These are phyloP conservation scores for Glycyrrhiza uralensis DNA, from an alignment of 306 rosid species.

Conservation along the genomic window DNA sequence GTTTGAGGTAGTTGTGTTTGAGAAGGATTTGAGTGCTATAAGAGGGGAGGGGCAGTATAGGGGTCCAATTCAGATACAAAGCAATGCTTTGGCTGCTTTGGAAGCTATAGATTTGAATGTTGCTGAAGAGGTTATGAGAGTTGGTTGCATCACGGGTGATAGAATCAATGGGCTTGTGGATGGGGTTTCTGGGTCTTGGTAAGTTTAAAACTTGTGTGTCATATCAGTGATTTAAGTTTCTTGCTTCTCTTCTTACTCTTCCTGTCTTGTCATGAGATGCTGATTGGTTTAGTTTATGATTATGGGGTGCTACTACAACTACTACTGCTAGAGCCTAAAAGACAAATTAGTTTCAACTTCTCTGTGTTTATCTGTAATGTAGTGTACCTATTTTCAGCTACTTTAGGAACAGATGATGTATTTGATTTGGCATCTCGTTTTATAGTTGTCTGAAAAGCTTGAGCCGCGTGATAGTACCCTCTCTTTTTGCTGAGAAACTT, in stretches of 20 bases:
- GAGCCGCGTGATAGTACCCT: not conserved
- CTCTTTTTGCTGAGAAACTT: not conserved
- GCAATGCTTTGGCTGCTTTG: conserved; percentile 96
- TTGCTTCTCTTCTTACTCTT: not conserved
- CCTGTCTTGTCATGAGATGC: conserved; percentile 5
- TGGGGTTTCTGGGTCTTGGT: conserved; percentile 95
- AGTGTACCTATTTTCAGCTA: not conserved
- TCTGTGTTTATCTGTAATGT: not conserved
- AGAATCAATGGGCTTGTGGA: conserved; percentile 93
- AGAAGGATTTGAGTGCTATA: conserved; percentile 89
- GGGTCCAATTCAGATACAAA: conserved; percentile 98
- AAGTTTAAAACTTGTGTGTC: conserved; percentile 6
- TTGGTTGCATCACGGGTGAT: conserved; percentile 92
- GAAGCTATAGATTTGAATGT: conserved; percentile 90
- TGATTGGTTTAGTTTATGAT: not conserved
- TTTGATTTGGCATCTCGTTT: not conserved
- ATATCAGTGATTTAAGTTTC: not conserved
- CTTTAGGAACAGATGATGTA: not conserved
- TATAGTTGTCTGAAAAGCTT: not conserved
- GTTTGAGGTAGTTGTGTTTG: conserved; percentile 94
- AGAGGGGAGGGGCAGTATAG: conserved; percentile 96
- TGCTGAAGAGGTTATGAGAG: conserved; percentile 86
- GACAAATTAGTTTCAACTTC: not conserved
- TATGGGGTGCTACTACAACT: not conserved
- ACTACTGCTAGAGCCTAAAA: not conserved